Evolutionary conservation across 805 yeast species (phyloP).

Genomic region (Clavispora santaluciae): DNA sequence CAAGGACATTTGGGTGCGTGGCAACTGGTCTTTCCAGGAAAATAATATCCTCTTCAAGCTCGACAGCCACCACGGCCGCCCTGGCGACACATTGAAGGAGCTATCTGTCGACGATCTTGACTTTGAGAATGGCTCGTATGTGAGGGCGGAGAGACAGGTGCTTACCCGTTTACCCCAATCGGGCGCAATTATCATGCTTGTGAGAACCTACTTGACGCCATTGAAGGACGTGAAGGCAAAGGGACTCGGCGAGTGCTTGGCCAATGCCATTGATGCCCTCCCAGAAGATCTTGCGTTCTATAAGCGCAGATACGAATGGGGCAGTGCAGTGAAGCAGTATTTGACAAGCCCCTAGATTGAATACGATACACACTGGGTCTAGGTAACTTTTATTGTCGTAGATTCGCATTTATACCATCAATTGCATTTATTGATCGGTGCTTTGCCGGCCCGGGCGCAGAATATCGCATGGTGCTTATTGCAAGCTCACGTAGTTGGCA

Average conservation of each 20-base stretch:
- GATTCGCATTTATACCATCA: neutral
- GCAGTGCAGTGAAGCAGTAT: conserved; percentile 24
- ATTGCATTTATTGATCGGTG: too few species aligned
- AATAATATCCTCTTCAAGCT: conserved; percentile 49
- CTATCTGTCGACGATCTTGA: conserved; percentile 33
- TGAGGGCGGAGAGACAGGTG: conserved; percentile 35
- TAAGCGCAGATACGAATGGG: conserved; percentile 35
- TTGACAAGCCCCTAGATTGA: neutral
- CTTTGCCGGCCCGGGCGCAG: neutral
- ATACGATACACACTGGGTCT: too few species aligned
- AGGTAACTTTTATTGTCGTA: neutral
- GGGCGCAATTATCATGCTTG: conserved; percentile 33
- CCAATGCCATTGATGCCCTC: conserved; percentile 29
- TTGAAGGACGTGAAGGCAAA: conserved; percentile 24
- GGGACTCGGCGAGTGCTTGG: conserved; percentile 28
- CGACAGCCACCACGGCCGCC: conserved; percentile 37
- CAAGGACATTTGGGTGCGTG: conserved; percentile 54
- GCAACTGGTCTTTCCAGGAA: conserved; percentile 68
- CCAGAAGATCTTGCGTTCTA: conserved; percentile 37
- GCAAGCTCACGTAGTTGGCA: conserved; percentile 66
- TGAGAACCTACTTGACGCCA: conserved; percentile 35
- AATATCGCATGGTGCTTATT: conserved; percentile 1
- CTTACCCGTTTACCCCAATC: conserved; percentile 33
- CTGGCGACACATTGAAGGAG: conserved; percentile 30
- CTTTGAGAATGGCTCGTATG: conserved; percentile 29